These are phyloP conservation scores for Nicotiana attenuata DNA, from an alignment of 257 asterid genomes.

Conservation along the genomic window DNA sequence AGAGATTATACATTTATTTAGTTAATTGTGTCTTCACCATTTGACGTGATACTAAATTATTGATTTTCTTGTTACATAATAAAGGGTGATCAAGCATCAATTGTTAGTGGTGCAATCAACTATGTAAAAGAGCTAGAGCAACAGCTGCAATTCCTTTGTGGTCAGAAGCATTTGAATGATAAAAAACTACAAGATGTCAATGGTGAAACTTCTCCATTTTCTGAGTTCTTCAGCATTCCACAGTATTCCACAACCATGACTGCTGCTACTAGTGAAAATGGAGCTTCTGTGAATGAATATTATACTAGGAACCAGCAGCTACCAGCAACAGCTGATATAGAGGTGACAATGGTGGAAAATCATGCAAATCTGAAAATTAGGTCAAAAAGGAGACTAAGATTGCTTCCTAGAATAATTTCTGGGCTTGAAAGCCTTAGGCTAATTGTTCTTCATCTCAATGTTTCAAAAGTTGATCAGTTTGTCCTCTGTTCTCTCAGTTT, in stretches of 20 bases:
- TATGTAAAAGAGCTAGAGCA: constrained; percentile 43
- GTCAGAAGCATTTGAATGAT: constrained; percentile 9
- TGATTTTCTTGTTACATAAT: not conserved
- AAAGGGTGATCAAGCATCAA: constrained; percentile 45
- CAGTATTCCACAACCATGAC: constrained; percentile 22
- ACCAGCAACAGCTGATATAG: constrained; percentile 31
- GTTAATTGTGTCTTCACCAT: not conserved
- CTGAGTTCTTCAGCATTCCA: constrained; percentile 33
- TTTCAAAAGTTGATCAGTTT: constrained; percentile 24
- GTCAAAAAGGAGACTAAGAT: constrained; percentile 26
- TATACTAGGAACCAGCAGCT: not conserved
- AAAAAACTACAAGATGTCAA: not conserved
- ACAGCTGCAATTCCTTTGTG: constrained; percentile 27
- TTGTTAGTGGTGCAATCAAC: constrained; percentile 39
- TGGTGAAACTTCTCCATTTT: constrained; percentile 22
- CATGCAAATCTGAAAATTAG: constrained; percentile 38
- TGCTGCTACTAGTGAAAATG: not conserved
- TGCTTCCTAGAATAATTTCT: constrained; percentile 25
- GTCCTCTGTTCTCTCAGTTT: constrained; percentile 31
- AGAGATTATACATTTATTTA: not conserved
- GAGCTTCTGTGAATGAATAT: not conserved
- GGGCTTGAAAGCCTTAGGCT: constrained; percentile 32
- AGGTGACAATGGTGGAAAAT: constrained; percentile 42
- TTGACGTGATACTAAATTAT: not conserved
- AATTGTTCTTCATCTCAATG: constrained; percentile 36